These are phyloP conservation scores for Fabrea salina DNA, from an alignment of 169 alveolate species.

Conservation along the genomic window DNA sequence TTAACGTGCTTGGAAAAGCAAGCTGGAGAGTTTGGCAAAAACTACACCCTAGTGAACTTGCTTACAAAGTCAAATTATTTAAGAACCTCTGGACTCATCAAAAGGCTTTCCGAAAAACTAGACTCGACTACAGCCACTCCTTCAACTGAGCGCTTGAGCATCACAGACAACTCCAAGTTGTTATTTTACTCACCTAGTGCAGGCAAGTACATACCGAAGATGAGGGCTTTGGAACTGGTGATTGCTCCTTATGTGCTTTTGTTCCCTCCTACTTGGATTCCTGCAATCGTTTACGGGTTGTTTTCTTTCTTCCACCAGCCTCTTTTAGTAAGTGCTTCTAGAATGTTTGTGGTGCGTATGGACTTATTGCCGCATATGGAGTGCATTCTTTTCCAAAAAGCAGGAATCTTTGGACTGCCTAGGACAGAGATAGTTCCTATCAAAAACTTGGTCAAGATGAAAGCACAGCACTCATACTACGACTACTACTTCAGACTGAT, in stretches of 20 bases:
- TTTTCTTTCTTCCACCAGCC: neutral
- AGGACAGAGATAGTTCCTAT: conserved; percentile 24
- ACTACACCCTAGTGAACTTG: neutral
- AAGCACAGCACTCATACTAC: neutral
- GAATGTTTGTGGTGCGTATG: conserved; percentile 2
- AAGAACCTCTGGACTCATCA: neutral
- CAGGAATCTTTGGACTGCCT: conserved; percentile 12
- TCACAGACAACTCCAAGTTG: conserved; percentile 15
- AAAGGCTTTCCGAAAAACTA: neutral
- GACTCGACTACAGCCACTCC: neutral
- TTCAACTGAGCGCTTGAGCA: neutral
- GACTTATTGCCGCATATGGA: conserved; percentile 24
- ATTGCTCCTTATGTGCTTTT: neutral
- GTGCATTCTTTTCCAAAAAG: neutral
- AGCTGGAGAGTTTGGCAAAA: neutral
- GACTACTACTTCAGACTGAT: neutral
- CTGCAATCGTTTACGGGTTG: neutral
- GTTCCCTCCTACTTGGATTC: neutral
- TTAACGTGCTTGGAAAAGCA: neutral
- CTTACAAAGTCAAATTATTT: neutral
- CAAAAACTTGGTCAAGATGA: conserved; percentile 6
- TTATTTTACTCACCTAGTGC: neutral
- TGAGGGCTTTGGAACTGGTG: neutral
- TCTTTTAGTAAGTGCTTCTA: neutral
- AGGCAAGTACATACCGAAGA: conserved; percentile 3